Evolutionary conservation across 1,284 basidiomycete genomes (phyloP), one percentile per base, ranked within the genome.

Genomic region (Cutaneotrichosporon sp.): DNA sequence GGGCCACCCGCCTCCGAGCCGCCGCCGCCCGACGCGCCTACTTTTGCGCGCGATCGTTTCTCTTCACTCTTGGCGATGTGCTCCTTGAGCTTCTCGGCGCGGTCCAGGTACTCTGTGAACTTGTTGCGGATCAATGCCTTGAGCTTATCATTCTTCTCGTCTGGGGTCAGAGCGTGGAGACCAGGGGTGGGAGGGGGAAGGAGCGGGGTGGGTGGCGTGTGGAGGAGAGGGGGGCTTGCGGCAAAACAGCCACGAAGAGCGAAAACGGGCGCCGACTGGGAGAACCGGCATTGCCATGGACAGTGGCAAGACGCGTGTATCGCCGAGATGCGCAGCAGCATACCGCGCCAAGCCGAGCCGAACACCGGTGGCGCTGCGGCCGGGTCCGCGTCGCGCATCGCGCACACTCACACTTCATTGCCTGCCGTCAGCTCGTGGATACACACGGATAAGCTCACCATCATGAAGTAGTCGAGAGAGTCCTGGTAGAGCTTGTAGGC

Each of bases 401-500:
- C n/a, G 24, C 20, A 29, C n/a, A 81, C 85, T 65, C 66, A 89
- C 87, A 90, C 79, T 89, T 90, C 80, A 81, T 81, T 7, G 77
- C 77, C 78, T 80, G 67, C 27, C 14, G 66, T 66, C 46, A 70
- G 65, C 49, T 29, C n/a, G n/a, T n/a, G n/a, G n/a, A n/a, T n/a
- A n/a, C n/a, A n/a, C n/a, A n/a, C n/a, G n/a, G n/a, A n/a, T n/a
- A n/a, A 50, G 63, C 74, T 69, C 59, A 89, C 84, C 81, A 98
- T 89, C 90, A 98, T 94, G 79, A 99, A 99, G 81, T 97, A 99
- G 78, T 99, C 95, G 62, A 99, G 85, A 4, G 92, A 86, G 84
- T 98, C 97, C 82, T 91, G 90, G 80, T 93, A 94, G 69, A 89
- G 87, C 82, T 92, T 95, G 85, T 92, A 95, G 20, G 95, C 94